phyloP scores from a whole-genome alignment of 2,329 filamentous ascomycete species.

The Herpotrichia juniperi region DNA sequence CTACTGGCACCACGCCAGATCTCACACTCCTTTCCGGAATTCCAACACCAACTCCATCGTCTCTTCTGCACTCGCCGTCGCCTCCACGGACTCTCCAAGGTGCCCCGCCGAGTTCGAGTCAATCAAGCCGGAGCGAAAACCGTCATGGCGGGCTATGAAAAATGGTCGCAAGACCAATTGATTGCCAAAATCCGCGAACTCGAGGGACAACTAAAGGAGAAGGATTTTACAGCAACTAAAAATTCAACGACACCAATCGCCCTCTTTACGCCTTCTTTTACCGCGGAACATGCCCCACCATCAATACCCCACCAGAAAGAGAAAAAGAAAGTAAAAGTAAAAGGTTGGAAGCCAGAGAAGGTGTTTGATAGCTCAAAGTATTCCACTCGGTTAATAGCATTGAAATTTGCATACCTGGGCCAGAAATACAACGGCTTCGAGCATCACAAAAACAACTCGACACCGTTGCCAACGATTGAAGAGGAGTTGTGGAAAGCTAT shows the following conservation, averaged over 20 bases:
- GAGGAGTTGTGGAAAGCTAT: slow-evolving; percentile 93
- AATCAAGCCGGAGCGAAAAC: slow-evolving; percentile 16
- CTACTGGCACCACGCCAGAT: slow-evolving; percentile 26
- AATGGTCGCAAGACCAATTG: slow-evolving; percentile 42
- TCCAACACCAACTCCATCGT: slow-evolving; percentile 30
- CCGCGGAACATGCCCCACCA: not conserved
- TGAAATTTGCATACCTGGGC: slow-evolving; percentile 94
- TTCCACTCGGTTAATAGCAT: slow-evolving; percentile 80
- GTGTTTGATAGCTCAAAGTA: slow-evolving; percentile 81
- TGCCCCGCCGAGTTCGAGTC: slow-evolving; percentile 28
- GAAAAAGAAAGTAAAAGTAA: slow-evolving; percentile 29
- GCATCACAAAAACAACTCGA: slow-evolving; percentile 73
- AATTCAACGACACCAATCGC: not conserved
- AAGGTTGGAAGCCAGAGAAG: slow-evolving; percentile 46
- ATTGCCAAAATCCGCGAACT: slow-evolving; percentile 41
- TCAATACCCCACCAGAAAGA: slow-evolving; percentile 1
- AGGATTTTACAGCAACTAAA: not conserved
- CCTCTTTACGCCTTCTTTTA: not conserved
- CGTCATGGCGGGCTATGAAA: slow-evolving; percentile 36
- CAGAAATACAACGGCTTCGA: slow-evolving; percentile 93
- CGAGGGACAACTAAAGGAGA: slow-evolving; percentile 25
- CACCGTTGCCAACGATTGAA: slow-evolving; percentile 81
- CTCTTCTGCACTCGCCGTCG: slow-evolving; percentile 33
- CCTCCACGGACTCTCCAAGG: slow-evolving; percentile 42
- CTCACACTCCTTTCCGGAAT: slow-evolving; percentile 34